phyloP scores from a whole-genome alignment of 2,329 filamentous ascomycete species.

The Colletotrichum eleusines region DNA sequence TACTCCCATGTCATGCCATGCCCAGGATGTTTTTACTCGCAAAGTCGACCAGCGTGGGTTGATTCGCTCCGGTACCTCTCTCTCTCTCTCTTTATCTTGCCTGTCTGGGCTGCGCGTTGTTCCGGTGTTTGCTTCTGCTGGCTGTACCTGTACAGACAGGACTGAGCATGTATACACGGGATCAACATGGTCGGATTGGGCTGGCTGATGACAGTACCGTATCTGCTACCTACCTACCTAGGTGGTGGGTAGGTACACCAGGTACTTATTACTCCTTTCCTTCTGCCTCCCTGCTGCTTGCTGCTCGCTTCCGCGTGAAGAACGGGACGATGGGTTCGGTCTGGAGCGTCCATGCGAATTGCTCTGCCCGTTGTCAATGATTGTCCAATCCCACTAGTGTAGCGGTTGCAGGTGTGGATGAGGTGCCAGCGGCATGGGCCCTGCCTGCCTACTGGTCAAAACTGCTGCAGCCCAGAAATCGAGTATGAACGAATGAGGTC shows the following conservation, averaged over 20 bases:
- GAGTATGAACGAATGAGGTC: constrained; percentile 32
- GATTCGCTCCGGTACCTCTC: no score
- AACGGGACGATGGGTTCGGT: constrained; percentile 9
- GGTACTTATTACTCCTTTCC: background rate
- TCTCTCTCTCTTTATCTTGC: background rate
- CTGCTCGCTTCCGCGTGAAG: constrained; percentile 6
- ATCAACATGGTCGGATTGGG: background rate
- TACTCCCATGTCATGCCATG: no score
- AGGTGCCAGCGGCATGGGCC: constrained; percentile 39
- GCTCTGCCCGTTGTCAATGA: background rate
- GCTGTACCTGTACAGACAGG: no score
- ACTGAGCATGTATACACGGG: background rate
- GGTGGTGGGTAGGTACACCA: no score
- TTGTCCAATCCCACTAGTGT: constrained; percentile 10
- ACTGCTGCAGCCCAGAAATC: constrained; percentile 37
- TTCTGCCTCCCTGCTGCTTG: constrained; percentile 9
- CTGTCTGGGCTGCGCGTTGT: background rate
- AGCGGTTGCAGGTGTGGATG: constrained; percentile 24
- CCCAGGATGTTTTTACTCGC: no score
- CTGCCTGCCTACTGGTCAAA: constrained; percentile 36
- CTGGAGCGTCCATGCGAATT: constrained; percentile 7
- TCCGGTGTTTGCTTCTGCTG: constrained; percentile 12
- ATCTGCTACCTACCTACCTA: background rate
- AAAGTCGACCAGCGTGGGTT: no score
- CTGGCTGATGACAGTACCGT: constrained; percentile 1